Evolutionary conservation across 1,139 yeast species (phyloP).

Genomic region (Taphrina wiesneri): DNA sequence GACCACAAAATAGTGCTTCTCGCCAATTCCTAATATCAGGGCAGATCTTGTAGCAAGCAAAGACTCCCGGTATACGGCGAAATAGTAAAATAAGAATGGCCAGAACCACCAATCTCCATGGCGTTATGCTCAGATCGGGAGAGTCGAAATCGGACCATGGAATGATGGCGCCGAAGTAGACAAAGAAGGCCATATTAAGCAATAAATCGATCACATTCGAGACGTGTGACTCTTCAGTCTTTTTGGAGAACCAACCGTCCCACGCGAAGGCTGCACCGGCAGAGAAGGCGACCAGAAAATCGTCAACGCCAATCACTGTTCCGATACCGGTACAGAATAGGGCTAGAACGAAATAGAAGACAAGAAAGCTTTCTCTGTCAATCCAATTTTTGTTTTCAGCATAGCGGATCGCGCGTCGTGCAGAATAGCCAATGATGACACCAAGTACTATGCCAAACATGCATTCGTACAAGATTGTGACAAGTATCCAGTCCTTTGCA

Average conservation of each 20-base stretch:
- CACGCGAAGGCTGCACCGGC: conserved; percentile 97
- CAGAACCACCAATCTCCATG: conserved; percentile 80
- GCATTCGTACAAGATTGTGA: conserved; percentile 85
- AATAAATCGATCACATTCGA: conserved; percentile 88
- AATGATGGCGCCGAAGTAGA: conserved; percentile 88
- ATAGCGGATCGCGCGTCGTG: conserved; percentile 71
- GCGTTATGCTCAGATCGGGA: conserved; percentile 62
- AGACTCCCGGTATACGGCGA: conserved; percentile 84
- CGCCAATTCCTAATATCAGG: conserved; percentile 94
- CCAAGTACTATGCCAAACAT: conserved; percentile 81
- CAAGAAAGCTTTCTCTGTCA: conserved; percentile 91
- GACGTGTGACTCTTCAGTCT: conserved; percentile 88
- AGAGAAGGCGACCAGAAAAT: conserved; percentile 84
- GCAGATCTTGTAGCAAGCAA: conserved; percentile 74
- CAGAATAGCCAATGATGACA: conserved; percentile 68
- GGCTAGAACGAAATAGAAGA: conserved; percentile 82
- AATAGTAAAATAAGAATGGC: conserved; percentile 82
- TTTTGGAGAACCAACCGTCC: conserved; percentile 78
- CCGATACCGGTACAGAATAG: conserved; percentile 92
- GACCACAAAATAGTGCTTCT: conserved; percentile 94
- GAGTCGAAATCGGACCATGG: conserved; percentile 89
- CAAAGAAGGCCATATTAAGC: conserved; percentile 75
- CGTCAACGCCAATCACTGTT: conserved; percentile 88
- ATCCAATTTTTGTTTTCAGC: conserved; percentile 75
- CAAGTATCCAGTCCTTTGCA: conserved; percentile 63